A percentile compares a stretch with the other conserved stretches of the same genome.
phyloP scores from a whole-genome alignment of 768 basidiomycete species.

The Gymnopilus junonius region DNA sequence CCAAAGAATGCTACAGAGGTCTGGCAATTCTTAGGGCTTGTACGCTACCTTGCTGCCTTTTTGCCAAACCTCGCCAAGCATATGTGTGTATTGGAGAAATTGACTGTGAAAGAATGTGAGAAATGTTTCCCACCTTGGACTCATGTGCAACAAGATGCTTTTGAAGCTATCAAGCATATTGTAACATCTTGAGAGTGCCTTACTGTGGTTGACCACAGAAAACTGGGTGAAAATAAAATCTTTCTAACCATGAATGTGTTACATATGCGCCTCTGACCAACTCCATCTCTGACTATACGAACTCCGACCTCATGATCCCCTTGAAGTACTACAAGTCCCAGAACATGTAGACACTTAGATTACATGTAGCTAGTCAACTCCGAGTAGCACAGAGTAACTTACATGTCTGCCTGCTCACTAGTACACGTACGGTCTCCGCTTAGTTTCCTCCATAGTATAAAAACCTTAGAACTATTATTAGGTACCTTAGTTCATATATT shows the following conservation, averaged over 20 bases:
- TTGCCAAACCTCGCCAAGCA: slow-evolving; percentile 14
- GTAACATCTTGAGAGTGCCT: slow-evolving; percentile 12
- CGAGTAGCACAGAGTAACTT: too few relatives aligned
- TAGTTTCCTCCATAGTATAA: too few relatives aligned
- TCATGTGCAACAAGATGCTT: neutral
- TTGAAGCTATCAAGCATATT: slow-evolving; percentile 15
- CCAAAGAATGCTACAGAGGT: slow-evolving; percentile 12
- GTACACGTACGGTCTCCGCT: too few relatives aligned
- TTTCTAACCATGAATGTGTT: slow-evolving; percentile 38
- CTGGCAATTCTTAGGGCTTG: slow-evolving; percentile 17
- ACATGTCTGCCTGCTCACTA: too few relatives aligned
- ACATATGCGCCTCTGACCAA: too few relatives aligned
- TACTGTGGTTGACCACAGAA: slow-evolving; percentile 11
- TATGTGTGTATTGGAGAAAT: neutral
- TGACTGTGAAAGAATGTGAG: slow-evolving; percentile 14
- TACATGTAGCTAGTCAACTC: too few relatives aligned
- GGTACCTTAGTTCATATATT: too few relatives aligned
- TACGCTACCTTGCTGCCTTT: slow-evolving; percentile 19
- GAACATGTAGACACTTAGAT: too few relatives aligned
- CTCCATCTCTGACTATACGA: too few relatives aligned
- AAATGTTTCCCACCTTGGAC: slow-evolving; percentile 11
- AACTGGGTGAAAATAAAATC: slow-evolving; percentile 26
- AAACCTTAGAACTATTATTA: too few relatives aligned
- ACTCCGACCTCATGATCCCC: too few relatives aligned
- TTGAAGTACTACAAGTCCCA: too few relatives aligned